phyloP scores from a whole-genome alignment of 179 eudicot species.

The Camellia oleifera region DNA sequence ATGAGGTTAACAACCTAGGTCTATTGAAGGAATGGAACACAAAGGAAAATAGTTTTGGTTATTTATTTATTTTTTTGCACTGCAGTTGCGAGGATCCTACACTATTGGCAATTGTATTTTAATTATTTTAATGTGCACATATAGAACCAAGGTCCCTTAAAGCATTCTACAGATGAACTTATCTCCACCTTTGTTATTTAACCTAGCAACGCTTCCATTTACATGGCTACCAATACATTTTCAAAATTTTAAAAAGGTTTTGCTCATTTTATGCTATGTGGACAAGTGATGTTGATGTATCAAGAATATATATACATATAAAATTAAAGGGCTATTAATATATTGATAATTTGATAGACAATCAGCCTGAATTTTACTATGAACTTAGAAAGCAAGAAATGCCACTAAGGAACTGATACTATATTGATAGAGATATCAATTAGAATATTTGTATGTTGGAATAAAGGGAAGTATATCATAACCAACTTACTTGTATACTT shows the following conservation, averaged over 20 bases:
- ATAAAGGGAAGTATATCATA: neutral
- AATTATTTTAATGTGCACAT: neutral
- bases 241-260: too few relatives aligned
- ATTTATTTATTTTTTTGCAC: neutral
- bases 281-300: too few relatives aligned
- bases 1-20: neutral
- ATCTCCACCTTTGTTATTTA: neutral
- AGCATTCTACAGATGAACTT: neutral
- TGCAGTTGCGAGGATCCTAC: neutral
- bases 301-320: too few relatives aligned
- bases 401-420: neutral
- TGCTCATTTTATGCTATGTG: too few relatives aligned
- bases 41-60: neutral
- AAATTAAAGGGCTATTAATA: too few relatives aligned
- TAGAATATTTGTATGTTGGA: neutral
- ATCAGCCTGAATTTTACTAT: neutral
- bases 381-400: neutral
- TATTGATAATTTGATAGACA: neutral
- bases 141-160: neutral
- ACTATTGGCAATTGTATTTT: neutral
- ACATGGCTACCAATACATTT: too few relatives aligned
- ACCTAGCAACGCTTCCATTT: too few relatives aligned
- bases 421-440: neutral
- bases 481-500: constrained; percentile 65
- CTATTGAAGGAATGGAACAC: neutral